Base-by-base conservation (phyloP, 1,284 basidiomycete species). In the Ceratobasidium sp. region DNA sequence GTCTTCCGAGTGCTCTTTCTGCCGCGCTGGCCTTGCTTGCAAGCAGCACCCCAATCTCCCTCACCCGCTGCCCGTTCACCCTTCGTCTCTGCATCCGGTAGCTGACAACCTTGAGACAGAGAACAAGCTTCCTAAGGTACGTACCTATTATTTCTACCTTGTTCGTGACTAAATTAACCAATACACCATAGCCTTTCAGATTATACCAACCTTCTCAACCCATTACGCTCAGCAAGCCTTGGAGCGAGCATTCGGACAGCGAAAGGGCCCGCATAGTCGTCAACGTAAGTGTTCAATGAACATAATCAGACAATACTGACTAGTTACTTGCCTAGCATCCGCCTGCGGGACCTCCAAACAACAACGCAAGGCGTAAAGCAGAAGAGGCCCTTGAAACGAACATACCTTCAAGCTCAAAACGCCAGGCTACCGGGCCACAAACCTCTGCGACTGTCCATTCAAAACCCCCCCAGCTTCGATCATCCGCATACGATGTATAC, bases 1-100 rank as follows among this genome's bases (percentile, higher is more conserved):
- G 66, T 68, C 66, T 26, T 68, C 66, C 10, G 46, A 46, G 20
- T 68, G 66, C 33, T 20, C 46, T 15, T 53, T n/a, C 42, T 68
- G 66, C 20, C 66, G 49, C 7, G 26, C 46, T 39, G 51, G 66
- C 28, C 66, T 68, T 1, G 66, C 26, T 39, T 68, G 66, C 49
- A 68, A 53, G n/a, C 26, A 53, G 26, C 66, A 68, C 42, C 66
- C 66, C 3, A 15, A 28, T 23, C n/a, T 9, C 10, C 4, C 28
- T 3, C 66, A 44, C n/a, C 15, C 18, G 18, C 42, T 49, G 20
- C 13, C 26, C 49, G 39, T 40, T 9, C 64, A 42, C 23, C 66
- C 49, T 15, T 49, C 6, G 10, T 46, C 20, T 44, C 7, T n/a
- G 13, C 46, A n/a, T 23, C 55, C 12, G 3, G 26, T 49, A 40